Evolutionary conservation across 768 basidiomycete genomes (phyloP).

Genomic region (button mushroom (Agaricus bisporus)): DNA sequence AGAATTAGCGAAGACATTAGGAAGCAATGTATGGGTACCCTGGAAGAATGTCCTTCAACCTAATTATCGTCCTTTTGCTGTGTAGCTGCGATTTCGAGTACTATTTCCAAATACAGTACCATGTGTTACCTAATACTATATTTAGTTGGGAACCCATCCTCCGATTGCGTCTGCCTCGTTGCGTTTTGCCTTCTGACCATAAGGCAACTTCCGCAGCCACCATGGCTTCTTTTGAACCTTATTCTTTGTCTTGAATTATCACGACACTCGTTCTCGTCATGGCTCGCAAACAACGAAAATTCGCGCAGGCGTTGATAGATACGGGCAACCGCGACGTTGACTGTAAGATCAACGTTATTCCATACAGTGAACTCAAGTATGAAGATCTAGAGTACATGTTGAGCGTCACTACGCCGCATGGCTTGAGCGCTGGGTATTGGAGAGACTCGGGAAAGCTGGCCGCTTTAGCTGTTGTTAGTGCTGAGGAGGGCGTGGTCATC

Average conservation of each 20-base stretch:
- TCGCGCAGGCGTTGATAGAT: slow-evolving; percentile 3
- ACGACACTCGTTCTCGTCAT: not conserved
- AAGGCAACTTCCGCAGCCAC: not conserved
- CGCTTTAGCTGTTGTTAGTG: slow-evolving; percentile 7
- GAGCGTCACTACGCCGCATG: not conserved
- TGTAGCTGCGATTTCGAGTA: too few species aligned
- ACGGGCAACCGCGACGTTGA: slow-evolving; percentile 1
- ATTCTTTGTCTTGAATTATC: not conserved
- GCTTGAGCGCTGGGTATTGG: slow-evolving; percentile 8
- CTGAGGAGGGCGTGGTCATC: slow-evolving; percentile 6
- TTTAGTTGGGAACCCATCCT: too few species aligned
- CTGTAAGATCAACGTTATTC: not conserved
- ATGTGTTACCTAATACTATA: too few species aligned
- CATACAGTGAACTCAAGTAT: slow-evolving; percentile 4
- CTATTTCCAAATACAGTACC: too few species aligned
- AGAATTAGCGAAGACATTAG: not conserved
- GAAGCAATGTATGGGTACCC: not conserved
- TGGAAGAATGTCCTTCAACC: not conserved
- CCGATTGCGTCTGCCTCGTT: not conserved
- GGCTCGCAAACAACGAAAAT: not conserved
- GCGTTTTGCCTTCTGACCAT: not conserved
- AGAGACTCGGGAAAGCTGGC: slow-evolving; percentile 2
- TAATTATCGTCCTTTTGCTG: not conserved
- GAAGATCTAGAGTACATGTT: not conserved
- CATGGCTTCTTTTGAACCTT: slow-evolving; percentile 3